Base-by-base conservation (phyloP, 106 monocot species). In the Acanthochlamys bracteata region DNA sequence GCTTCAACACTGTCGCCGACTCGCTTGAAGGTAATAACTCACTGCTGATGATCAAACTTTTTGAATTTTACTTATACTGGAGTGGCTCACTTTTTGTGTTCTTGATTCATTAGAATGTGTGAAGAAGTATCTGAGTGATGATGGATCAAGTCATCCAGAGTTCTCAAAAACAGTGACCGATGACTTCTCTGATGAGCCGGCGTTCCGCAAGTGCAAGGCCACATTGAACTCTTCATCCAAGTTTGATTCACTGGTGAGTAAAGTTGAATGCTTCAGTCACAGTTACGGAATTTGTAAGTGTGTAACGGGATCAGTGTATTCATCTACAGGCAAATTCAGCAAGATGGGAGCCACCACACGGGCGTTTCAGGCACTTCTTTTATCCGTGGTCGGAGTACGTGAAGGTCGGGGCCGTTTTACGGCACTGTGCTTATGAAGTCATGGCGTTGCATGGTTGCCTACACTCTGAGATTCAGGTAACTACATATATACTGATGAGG, bases 291-390 rank as follows among this genome's bases (percentile, higher is more conserved):
- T n/a, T n/a, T n/a, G n/a, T n/a, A n/a, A n/a, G n/a, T n/a, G n/a
- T n/a, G n/a, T 43, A 43, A 43, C 13, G 7, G 7, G 43, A 13
- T 13, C 7, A 8, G 43, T 13, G 43, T 8, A 8, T 13, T 43
- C 13, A 4, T 67, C 17, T 49, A 25, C 61, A 91, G 90, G 86
- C 83, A 11, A 83, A 57, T 41, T 80, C 83, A 0, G 90, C 90
- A 7, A 81, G 77, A 61, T 92, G 91, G 87, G 91, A 92, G 66
- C 87, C 91, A 41, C 87, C 91, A 4, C 87, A 87, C 66, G 87
- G 91, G 15, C 66, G 75, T 61, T 92, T 79, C 76, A 49, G 67
- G 47, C 78, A 69, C 42, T 82, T 86, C 74, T 81, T 79, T 68
- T 84, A 87, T 26, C 91, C 91, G 19, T 92, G 91, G 91, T 17